Evolutionary conservation across 352 stramenopile species (phyloP), one percentile per base, ranked within the genome.

Genomic region (Globisporangium orthogonon): DNA sequence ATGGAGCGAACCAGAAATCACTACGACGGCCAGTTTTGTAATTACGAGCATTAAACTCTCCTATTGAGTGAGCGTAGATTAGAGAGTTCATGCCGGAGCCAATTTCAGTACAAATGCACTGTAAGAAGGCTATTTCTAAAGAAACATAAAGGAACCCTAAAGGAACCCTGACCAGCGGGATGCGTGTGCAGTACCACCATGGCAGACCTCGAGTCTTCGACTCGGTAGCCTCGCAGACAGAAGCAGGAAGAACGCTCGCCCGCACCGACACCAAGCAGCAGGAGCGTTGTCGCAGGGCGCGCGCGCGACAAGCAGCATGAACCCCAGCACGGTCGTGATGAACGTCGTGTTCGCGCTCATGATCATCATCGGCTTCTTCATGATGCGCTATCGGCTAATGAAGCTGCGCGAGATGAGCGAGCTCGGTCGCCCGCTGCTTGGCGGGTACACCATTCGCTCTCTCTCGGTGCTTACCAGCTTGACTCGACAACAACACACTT

Each of bases 381-480:
- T 78, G 29, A 59, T 73, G 56, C 73, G 67, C 44, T 66, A 69
- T 54, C 78, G 83, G 50, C 52, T 86, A 56, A 65, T 73, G 46
- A 72, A 67, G 30, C 54, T 66, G 53, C 74, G 75, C 46, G 68
- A 66, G 37, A 60, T 85, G 58, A 76, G 70, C 56, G 71, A 87
- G 52, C 64, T 89, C 18, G 66, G 69, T 45, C 71, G 70, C 2
- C 78, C 78, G 17, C 57, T 89, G 56, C 69, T 89, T 14, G 62
- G 64, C 47, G 71, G 72, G 78, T 89, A 69, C 39, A 66, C 70
- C 28, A 28, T 23, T 58, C n/a, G 44, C 35, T 48, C 50, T n/a
- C 4, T 50, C 18, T 47, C 15, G 41, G 2, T 47, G 14, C 41
- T 28, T 37, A 7, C 7, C 31, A 23, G 1, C 31, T 37, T 37